Evolutionary conservation across 352 stramenopile species (phyloP).

Genomic region (Phytophthora sojae): DNA sequence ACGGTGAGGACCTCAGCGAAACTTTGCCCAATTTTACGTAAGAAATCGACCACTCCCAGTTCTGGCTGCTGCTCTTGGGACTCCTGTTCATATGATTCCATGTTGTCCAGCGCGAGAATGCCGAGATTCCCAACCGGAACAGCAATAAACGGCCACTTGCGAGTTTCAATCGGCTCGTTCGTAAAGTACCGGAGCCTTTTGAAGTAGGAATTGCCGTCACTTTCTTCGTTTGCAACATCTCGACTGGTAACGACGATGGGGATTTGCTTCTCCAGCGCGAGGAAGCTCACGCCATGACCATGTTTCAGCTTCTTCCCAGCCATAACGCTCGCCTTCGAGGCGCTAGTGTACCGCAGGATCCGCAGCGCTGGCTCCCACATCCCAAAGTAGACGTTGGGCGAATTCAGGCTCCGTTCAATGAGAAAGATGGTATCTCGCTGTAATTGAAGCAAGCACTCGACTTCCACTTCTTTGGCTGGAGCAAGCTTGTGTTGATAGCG

Average conservation of each 20-base stretch:
- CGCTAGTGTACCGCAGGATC: slow-evolving; percentile 59
- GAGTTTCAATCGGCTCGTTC: slow-evolving; percentile 19
- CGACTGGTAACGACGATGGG: slow-evolving; percentile 51
- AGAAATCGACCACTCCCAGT: slow-evolving; percentile 80
- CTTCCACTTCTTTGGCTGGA: slow-evolving; percentile 49
- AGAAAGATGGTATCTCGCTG: slow-evolving; percentile 43
- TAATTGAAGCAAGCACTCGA: slow-evolving; percentile 48
- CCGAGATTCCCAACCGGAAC: slow-evolving; percentile 60
- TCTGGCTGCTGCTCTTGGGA: slow-evolving; percentile 61
- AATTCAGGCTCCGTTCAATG: slow-evolving; percentile 44
- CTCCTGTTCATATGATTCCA: slow-evolving; percentile 56
- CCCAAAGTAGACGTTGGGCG: slow-evolving; percentile 68
- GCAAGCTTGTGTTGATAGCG: slow-evolving; percentile 26
- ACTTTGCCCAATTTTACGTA: slow-evolving; percentile 51
- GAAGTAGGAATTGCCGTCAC: not conserved
- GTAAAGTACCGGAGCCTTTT: slow-evolving; percentile 55
- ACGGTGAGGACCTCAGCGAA: slow-evolving; percentile 29
- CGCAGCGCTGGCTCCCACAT: slow-evolving; percentile 61
- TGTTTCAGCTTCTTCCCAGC: slow-evolving; percentile 63
- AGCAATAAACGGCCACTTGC: slow-evolving; percentile 72
- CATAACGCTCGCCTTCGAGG: slow-evolving; percentile 67
- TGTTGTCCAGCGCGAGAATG: slow-evolving; percentile 69
- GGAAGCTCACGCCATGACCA: slow-evolving; percentile 68
- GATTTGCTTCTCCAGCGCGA: slow-evolving; percentile 42
- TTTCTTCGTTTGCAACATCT: slow-evolving; percentile 16